Conservation (phyloP, 2,329 filamentous ascomycete genomes). For the Graphilbum sp. region DNA sequence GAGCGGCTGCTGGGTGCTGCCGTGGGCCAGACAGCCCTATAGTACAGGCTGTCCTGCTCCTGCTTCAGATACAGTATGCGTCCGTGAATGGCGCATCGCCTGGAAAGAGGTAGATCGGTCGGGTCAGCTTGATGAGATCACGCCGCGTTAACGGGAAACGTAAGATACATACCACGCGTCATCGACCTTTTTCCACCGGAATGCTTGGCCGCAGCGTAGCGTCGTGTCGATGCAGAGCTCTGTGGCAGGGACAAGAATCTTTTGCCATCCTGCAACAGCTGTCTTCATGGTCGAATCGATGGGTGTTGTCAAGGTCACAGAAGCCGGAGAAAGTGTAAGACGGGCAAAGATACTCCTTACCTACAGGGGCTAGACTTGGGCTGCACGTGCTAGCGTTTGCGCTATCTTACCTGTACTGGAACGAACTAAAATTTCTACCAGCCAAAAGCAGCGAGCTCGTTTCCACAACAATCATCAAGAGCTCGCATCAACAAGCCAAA, state of each 20-base stretch:
- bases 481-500: constrained; percentile 1
- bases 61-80: constrained; percentile 76
- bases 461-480: neutral
- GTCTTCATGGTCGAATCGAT: neutral
- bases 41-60: constrained; percentile 63
- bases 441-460: too few relatives aligned
- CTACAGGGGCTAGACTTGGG: too few relatives aligned
- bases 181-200: constrained; percentile 77
- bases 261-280: constrained; percentile 51
- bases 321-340: too few relatives aligned
- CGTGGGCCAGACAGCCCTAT: constrained; percentile 48
- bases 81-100: constrained; percentile 71
- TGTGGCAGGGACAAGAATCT: constrained; percentile 62
- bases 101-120: too few relatives aligned
- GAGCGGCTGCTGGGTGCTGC: constrained; percentile 13
- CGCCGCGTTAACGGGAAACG: too few relatives aligned
- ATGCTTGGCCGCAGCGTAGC: constrained; percentile 87
- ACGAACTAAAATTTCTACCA: too few relatives aligned
- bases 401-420: too few relatives aligned
- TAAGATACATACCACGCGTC: constrained; percentile 55
- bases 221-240: constrained; percentile 94
- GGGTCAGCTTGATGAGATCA: too few relatives aligned
- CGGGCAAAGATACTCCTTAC: too few relatives aligned
- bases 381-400: too few relatives aligned
- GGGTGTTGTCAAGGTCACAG: too few relatives aligned